phyloP scores from a whole-genome alignment of 768 basidiomycete genomes.

The Leccinum barrowsii region DNA sequence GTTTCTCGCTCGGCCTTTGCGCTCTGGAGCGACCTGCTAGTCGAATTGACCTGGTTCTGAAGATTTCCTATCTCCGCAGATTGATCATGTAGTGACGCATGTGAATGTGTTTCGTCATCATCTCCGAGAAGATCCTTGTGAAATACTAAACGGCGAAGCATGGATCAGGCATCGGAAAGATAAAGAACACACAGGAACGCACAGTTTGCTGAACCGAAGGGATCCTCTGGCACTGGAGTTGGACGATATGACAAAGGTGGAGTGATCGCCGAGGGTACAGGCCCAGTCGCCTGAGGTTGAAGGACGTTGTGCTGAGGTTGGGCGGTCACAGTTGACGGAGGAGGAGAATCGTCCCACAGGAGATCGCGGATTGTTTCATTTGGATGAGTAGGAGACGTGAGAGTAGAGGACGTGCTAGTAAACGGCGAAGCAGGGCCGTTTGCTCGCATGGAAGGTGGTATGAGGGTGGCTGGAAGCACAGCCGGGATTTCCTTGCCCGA shows the following conservation, averaged over 20 bases:
- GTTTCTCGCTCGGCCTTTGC: conserved; percentile 62
- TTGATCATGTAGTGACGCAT: conserved; percentile 61
- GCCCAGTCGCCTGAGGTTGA: conserved; percentile 39
- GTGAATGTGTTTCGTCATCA: conserved; percentile 49
- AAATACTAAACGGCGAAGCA: conserved; percentile 13
- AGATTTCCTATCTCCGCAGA: conserved; percentile 86
- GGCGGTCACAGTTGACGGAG: conserved; percentile 36
- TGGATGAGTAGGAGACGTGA: conserved; percentile 31
- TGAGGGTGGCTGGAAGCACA: conserved; percentile 63
- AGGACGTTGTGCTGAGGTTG: conserved; percentile 24
- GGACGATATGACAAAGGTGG: conserved; percentile 27
- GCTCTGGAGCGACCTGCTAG: conserved; percentile 64
- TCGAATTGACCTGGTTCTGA: conserved; percentile 81
- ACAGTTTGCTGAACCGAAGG: conserved; percentile 43
- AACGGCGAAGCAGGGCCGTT: conserved; percentile 35
- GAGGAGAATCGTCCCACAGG: conserved; percentile 54
- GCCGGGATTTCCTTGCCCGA: conserved; percentile 74
- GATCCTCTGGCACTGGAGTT: conserved; percentile 37
- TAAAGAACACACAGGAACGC: neutral
- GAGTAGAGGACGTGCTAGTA: conserved; percentile 35
- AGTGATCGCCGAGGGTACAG: conserved; percentile 24
- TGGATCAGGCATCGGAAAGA: conserved; percentile 5
- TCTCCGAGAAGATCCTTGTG: conserved; percentile 66
- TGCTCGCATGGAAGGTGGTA: conserved; percentile 79
- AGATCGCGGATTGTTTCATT: conserved; percentile 42